These are phyloP conservation scores for Colletotrichum tropicicola DNA, from an alignment of 2,329 filamentous ascomycete genomes.

Conservation along the genomic window DNA sequence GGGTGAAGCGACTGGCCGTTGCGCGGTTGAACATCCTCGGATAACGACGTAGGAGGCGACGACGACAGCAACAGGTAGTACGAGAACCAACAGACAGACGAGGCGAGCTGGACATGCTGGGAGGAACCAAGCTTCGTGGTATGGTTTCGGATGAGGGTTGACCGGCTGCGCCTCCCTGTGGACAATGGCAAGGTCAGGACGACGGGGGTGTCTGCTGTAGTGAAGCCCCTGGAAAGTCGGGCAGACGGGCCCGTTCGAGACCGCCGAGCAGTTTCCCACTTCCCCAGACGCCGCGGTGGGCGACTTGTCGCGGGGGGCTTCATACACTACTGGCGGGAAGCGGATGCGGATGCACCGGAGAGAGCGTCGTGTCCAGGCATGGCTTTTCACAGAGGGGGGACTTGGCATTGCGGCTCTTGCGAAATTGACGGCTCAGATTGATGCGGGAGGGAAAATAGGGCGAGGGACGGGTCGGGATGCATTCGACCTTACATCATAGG, in stretches of 20 bases:
- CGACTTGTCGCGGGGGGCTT: background rate
- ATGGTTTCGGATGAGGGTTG: slow-evolving; percentile 24
- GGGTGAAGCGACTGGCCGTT: background rate
- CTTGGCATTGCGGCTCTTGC: slow-evolving; percentile 28
- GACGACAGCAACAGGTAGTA: background rate
- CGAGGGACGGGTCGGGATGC: background rate
- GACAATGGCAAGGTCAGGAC: background rate
- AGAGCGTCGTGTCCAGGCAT: background rate
- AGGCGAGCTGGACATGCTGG: slow-evolving; percentile 7
- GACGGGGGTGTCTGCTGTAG: slow-evolving; percentile 2
- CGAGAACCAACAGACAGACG: background rate
- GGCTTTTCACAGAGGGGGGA: background rate
- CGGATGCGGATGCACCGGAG: slow-evolving; percentile 21
- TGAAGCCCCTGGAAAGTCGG: background rate
- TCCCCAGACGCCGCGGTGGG: slow-evolving; percentile 18
- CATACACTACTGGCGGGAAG: background rate
- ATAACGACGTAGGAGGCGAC: background rate
- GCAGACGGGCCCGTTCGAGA: slow-evolving; percentile 7
- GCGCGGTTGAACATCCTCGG: no score
- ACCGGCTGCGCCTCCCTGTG: slow-evolving; percentile 22
- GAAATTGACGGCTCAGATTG: slow-evolving; percentile 9
- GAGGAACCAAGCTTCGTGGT: slow-evolving; percentile 17
- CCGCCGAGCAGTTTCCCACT: slow-evolving; percentile 14
- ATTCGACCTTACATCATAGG: slow-evolving; percentile 28
- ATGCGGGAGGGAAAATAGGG: background rate